Conservation (phyloP, 2,329 filamentous ascomycete genomes). For the Calcarisporium arbuscula region DNA sequence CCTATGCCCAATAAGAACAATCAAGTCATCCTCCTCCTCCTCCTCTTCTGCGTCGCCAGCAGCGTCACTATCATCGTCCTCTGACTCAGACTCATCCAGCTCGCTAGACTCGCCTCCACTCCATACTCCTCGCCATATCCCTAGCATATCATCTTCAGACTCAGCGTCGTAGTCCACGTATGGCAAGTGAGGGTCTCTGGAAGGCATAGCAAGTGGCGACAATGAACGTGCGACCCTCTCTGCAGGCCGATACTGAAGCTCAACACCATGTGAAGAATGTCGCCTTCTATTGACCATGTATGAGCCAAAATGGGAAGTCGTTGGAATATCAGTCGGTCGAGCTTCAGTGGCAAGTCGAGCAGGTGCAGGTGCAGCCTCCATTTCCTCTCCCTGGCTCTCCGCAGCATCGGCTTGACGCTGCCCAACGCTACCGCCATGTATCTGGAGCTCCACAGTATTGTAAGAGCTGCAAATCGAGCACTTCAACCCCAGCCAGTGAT, state of each 20-base stretch:
- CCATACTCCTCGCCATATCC: slow-evolving; percentile 47
- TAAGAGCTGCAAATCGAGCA: slow-evolving; percentile 69
- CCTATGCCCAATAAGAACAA: slow-evolving; percentile 43
- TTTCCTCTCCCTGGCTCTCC: slow-evolving; percentile 13
- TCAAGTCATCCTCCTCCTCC: slow-evolving; percentile 44
- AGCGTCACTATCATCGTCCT: slow-evolving; percentile 22
- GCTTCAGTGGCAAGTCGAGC: slow-evolving; percentile 1
- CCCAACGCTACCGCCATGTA: slow-evolving; percentile 39
- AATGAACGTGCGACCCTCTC: slow-evolving; percentile 40
- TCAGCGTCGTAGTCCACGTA: slow-evolving; percentile 32
- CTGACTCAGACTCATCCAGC: slow-evolving; percentile 42
- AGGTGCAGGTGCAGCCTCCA: neutral
- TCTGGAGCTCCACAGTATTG: slow-evolving; percentile 61
- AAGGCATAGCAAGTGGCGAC: slow-evolving; percentile 27
- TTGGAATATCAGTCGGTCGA: slow-evolving; percentile 16
- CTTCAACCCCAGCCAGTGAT: slow-evolving; percentile 92
- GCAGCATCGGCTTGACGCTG: slow-evolving; percentile 18
- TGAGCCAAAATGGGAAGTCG: slow-evolving; percentile 4
- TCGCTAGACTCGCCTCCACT: slow-evolving; percentile 41
- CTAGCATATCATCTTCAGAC: slow-evolving; percentile 50
- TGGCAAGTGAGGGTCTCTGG: slow-evolving; percentile 18
- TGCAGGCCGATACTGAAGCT: slow-evolving; percentile 24
- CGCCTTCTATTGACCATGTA: slow-evolving; percentile 24
- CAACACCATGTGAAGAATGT: slow-evolving; percentile 32
- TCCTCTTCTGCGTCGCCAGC: slow-evolving; percentile 39